A percentile compares a stretch with the other conserved stretches of the same genome.
Evolutionary conservation across 768 basidiomycete genomes (phyloP).

Genomic region (Kondoa malvinella): DNA sequence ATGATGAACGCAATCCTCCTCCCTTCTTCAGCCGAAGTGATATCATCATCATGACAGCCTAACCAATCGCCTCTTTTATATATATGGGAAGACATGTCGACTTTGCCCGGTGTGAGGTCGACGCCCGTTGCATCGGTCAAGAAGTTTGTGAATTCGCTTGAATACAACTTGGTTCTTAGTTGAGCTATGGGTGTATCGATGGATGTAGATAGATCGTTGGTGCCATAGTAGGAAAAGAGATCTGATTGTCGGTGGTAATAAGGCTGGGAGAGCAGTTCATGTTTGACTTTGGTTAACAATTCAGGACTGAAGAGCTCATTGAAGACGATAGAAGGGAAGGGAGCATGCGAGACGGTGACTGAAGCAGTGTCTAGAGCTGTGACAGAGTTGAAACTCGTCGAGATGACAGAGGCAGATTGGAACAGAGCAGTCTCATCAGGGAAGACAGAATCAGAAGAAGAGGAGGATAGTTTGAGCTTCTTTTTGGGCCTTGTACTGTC

Average conservation of each 20-base stretch:
- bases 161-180: conserved; percentile 9
- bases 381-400: background rate
- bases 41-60: conserved; percentile 12
- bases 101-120: background rate
- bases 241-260: conserved; percentile 3
- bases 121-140: conserved; percentile 6
- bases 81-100: conserved; percentile 11
- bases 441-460: background rate
- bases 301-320: background rate
- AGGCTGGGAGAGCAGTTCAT: background rate
- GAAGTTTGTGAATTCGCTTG: conserved; percentile 4
- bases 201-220: conserved; percentile 4
- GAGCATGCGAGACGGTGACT: background rate
- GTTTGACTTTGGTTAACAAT: background rate
- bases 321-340: conserved; percentile 1
- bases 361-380: background rate
- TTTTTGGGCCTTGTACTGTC: no score
- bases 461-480: no score
- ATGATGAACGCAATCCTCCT: conserved; percentile 16
- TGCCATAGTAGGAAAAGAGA: conserved; percentile 14
- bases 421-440: background rate
- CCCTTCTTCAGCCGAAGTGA: conserved; percentile 5
- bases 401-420: background rate
- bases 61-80: conserved; percentile 13
- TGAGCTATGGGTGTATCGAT: background rate